Base-by-base conservation (phyloP, 805 yeast species). In the Starmerella riodocensis region DNA sequence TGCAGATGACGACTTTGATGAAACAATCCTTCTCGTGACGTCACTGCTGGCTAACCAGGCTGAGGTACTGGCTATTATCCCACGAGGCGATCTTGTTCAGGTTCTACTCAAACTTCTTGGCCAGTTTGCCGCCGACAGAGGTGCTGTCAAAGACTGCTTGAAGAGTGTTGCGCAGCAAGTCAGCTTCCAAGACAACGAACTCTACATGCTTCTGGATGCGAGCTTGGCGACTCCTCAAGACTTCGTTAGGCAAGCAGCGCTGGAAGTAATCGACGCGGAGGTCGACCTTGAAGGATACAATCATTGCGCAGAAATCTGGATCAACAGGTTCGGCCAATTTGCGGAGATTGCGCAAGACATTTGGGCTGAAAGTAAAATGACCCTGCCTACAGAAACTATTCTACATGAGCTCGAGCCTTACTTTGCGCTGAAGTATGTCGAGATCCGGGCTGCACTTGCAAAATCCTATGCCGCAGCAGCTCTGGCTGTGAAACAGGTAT, bases 261-360 rank as follows among this genome's bases (percentile, higher is more conserved):
- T 91, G 46, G 96, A 91, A 56, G 78, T 78, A 7, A 56, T 88
- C 23, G 96, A 88, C 57, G 73, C 84, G 36, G 96, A 91, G 53
- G 63, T 79, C 37, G 65, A 71, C 2, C 62, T 66, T 3, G 45
- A 54, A 4, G 71, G 67, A 31, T 49, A 65, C 47, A 57, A 58
- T 2, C 73, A 67, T 53, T 67, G 76, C 2, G 71, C 71, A 41
- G 93, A 86, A 56, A 60, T 91, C 18, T 86, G 81, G 74, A 74
- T 91, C 42, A 69, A 81, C 19, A 67, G 71, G 43, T 84, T 78
- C 55, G 94, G 85, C 55, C 84, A 77, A 36, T 39, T 23, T 22
- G 69, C 67, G 14, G 77, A 73, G 20, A 52, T 78, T 14, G 95
- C 96, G 0, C 59, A 61, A 16, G 77, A 88, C 1, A 81, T 91